These are phyloP conservation scores for Globisporangium alternatum DNA, from an alignment of 352 stramenopile genomes.

Conservation along the genomic window DNA sequence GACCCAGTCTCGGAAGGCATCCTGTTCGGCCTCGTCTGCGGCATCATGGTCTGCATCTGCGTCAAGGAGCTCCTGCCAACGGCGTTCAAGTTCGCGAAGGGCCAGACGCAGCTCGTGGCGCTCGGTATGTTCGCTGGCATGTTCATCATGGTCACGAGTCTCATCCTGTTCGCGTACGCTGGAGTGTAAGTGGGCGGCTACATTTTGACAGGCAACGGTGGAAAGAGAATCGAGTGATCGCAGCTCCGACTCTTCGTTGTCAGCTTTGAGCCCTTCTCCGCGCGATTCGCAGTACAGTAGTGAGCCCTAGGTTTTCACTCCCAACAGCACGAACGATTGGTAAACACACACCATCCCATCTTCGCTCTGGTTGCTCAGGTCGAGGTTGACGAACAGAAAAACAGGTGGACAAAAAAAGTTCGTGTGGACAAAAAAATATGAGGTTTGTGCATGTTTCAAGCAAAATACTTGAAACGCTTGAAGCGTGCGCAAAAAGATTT, in stretches of 20 bases:
- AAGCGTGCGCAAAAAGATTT: no score
- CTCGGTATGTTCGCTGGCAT: constrained; percentile 81
- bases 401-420: not conserved
- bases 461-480: no score
- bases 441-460: no score
- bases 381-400: not conserved
- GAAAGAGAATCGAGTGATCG: not conserved
- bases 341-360: not conserved
- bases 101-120: constrained; percentile 82
- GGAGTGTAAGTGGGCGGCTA: constrained; percentile 30
- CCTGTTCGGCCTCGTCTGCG: constrained; percentile 91
- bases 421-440: no score
- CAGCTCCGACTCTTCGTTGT: not conserved
- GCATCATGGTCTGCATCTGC: constrained; percentile 93
- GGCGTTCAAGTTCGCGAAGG: constrained; percentile 87
- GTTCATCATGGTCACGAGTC: constrained; percentile 81
- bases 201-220: not conserved
- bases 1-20: constrained; percentile 70
- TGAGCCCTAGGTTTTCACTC: no score
- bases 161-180: constrained; percentile 88
- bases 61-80: constrained; percentile 92
- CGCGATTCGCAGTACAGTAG: not conserved
- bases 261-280: not conserved
- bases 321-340: no score
- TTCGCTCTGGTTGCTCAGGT: no score